Base-by-base conservation (phyloP, 2,329 filamentous ascomycete genomes). In the Hypoxylon sp. region DNA sequence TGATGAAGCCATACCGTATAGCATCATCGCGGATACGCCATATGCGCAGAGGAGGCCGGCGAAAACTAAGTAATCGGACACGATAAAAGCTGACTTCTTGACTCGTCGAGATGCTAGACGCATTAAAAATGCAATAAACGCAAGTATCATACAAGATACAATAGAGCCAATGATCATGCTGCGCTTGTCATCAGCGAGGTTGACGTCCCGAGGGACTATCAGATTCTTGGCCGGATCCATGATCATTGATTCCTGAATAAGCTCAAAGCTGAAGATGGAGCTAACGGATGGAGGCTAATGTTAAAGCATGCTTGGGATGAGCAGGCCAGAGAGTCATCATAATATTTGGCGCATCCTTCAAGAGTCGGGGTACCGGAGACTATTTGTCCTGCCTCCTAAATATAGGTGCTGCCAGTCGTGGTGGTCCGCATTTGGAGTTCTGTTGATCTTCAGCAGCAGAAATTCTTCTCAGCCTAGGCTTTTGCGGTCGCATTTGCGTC, bases 101-200 rank as follows among this genome's bases (percentile, higher is more conserved):
- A 37, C 22, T 2, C 29, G 26, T 14, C 54, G 29, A 35, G 54
- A 46, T n/a, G 39, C 42, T 10, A 57, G 29, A 11, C 54, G 54
- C 54, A 57, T 35, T 10, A 26, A 11, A 13, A 57, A 46, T 13
- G 54, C 31, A 17, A 57, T 33, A 14, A 57, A 35, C 14, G 22
- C 17, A 4, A 57, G 31, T 6, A 24, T 17, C 26, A 47, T 57
- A 37, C 39, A 47, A 24, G 52, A 39, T 3, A 54, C 35, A n/a
- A 54, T 54, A 26, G 52, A 37, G 35, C n/a, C 35, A 29, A 54
- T 29, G 10, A 26, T 42, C 35, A n/a, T 24, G 14, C 26, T 10
- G 14, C 26, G 35, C 13, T 24, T 17, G 2, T 39, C 14, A 19
- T 42, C 26, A 4, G 19, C 22, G 19, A 54, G 24, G 33, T 42